Conservation (phyloP, 331 rosid species). For the Quercus lobata region DNA sequence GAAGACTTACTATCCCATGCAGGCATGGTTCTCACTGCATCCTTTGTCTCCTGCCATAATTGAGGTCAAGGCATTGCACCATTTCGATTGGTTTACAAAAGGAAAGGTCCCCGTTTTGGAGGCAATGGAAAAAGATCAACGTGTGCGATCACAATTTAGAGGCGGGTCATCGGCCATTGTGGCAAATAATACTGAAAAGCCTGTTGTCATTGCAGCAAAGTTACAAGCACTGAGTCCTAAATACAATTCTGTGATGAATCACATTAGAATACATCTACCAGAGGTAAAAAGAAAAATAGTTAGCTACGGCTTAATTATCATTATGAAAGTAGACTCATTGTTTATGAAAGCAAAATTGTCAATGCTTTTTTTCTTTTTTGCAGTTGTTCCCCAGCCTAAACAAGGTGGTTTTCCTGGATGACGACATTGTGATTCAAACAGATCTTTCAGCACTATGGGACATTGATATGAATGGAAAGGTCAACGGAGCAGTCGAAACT, state of each 20-base stretch:
- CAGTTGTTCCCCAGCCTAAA: constrained; percentile 96
- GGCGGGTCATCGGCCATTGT: constrained; percentile 97
- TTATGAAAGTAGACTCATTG: neutral
- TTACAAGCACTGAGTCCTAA: constrained; percentile 97
- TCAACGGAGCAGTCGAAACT: constrained; percentile 96
- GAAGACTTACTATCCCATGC: constrained; percentile 96
- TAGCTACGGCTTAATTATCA: too few species aligned
- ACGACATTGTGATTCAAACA: constrained; percentile 90
- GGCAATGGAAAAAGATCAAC: constrained; percentile 97
- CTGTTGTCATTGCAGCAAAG: constrained; percentile 79
- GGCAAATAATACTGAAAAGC: constrained; percentile 75
- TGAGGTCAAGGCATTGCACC: constrained; percentile 98
- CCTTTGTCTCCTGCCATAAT: constrained; percentile 78
- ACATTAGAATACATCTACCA: constrained; percentile 89
- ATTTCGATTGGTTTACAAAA: constrained; percentile 91
- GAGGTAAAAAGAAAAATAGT: constrained; percentile 50
- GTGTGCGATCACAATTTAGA: constrained; percentile 77
- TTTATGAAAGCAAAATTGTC: neutral
- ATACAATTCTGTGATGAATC: constrained; percentile 97
- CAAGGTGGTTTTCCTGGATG: constrained; percentile 95
- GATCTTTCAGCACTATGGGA: constrained; percentile 99
- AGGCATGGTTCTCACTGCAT: constrained; percentile 97
- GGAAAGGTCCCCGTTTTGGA: constrained; percentile 98
- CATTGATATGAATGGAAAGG: constrained; percentile 87
- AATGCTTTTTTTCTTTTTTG: neutral